Conservation (phyloP, 495 filamentous ascomycete genomes). For the Talaromyces borbonicus region DNA sequence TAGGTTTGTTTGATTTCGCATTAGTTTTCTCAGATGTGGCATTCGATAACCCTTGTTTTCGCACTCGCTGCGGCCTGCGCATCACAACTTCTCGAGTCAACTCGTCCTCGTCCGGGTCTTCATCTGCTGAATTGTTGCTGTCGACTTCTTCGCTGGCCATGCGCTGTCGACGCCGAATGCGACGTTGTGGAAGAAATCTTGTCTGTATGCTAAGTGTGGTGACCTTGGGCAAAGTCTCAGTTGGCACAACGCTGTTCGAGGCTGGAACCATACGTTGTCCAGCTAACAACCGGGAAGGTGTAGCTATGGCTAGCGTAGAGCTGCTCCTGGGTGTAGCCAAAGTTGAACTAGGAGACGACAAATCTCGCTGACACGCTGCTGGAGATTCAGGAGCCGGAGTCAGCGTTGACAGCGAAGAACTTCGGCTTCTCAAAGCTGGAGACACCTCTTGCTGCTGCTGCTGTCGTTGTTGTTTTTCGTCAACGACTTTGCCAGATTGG, state of each 20-base stretch:
- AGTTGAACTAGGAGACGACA: neutral
- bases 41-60: slow-evolving; percentile 1
- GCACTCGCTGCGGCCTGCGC: slow-evolving; percentile 14
- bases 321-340: slow-evolving; percentile 11
- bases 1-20: slow-evolving; percentile 25
- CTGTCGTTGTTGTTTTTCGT: neutral
- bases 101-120: slow-evolving; percentile 32
- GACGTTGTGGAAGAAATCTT: slow-evolving; percentile 36
- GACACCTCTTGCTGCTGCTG: too few species aligned
- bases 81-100: slow-evolving; percentile 21
- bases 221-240: slow-evolving; percentile 8
- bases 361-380: neutral
- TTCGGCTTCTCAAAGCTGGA: neutral
- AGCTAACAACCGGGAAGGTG: neutral
- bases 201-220: slow-evolving; percentile 39
- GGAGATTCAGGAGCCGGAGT: neutral
- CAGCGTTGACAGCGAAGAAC: slow-evolving; percentile 1
- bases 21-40: neutral
- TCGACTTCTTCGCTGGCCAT: slow-evolving; percentile 28
- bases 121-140: slow-evolving; percentile 9
- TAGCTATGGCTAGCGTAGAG: neutral
- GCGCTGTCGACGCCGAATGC: slow-evolving; percentile 21
- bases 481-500: neutral
- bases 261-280: slow-evolving; percentile 7
- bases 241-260: neutral